Base-by-base conservation (phyloP, 1,139 yeast species). In the Candida tropicalis region DNA sequence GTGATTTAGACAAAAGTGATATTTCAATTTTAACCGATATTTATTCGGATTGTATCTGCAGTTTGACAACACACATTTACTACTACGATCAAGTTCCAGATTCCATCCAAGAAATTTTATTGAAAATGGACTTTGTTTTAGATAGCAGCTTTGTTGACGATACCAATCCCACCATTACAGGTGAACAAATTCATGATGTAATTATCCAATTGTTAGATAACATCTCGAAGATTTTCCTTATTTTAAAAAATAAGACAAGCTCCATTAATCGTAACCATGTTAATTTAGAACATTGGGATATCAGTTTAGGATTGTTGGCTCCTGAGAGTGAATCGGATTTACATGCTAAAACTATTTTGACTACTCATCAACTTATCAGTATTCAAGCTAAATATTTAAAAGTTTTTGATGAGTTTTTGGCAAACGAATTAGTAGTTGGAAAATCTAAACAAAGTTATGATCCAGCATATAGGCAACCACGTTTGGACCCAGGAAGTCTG, bases 11-110 rank as follows among this genome's bases (percentile, higher is more conserved):
- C 7, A 50, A 52, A 16, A 56, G 54, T 0, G 60, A 68, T 28
- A 57, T 67, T 17, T 43, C 49, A 1, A 55, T 56, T 10, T 56
- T 73, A 39, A 59, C 70, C 1, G 44, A 52, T 11, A 60, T 67
- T 26, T 73, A 68, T 51, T 67, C 75, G 10, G 65, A 67, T 13
- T 76, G 86, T 40, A 75, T 87, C 40, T 77, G 82, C 44, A 79
- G 84, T 41, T 70, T 88, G 43, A 79, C 89, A 0, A 77, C 81
- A 2, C 95, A 87, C 56, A 77, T 82, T 26, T 87, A 87, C 56
- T 88, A 89, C 56, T 81, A 80, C 43, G 90, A 87, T 55, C 96
- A 88, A 57, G 78, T 85, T 15, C 76, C 84, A n/a, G 96, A 87
- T 57, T 81, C 89, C 62, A 69, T 86, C 27, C 74, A 76, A 26